Percentiles rank a stretch among this genome's conserved stretches.
These are phyloP conservation scores for Actinomortierella wolfii DNA, from an alignment of 371 early-diverging fungal species.

Conservation along the genomic window DNA sequence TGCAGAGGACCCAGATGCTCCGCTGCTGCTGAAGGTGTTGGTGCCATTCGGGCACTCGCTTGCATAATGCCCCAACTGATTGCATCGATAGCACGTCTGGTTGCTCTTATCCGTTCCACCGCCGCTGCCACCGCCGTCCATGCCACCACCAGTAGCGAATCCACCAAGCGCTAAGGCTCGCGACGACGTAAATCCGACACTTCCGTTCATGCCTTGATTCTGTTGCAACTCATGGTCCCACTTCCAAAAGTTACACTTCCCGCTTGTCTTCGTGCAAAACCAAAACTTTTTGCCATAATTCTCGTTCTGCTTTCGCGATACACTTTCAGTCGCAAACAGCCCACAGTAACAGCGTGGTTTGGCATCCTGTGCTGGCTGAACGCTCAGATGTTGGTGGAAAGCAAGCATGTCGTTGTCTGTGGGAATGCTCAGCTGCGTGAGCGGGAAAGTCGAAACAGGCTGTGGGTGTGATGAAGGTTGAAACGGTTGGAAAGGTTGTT, in stretches of 20 bases:
- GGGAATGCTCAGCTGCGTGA: neutral
- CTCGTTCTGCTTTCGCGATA: conserved; percentile 49
- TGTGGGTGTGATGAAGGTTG: neutral
- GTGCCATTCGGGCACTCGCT: conserved; percentile 27
- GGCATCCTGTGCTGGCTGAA: conserved; percentile 7
- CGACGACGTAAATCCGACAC: neutral
- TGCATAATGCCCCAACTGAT: conserved; percentile 24
- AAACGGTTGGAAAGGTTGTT: neutral
- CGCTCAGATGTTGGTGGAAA: conserved; percentile 15
- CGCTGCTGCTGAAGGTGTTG: too few species aligned
- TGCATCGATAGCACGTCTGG: conserved; percentile 20
- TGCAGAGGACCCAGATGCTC: too few species aligned
- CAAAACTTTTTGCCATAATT: conserved; percentile 55
- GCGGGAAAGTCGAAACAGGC: neutral
- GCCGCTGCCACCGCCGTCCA: conserved; percentile 3
- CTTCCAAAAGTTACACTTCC: conserved; percentile 59
- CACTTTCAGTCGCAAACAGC: conserved; percentile 42
- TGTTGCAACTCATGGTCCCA: conserved; percentile 55
- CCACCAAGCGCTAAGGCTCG: neutral
- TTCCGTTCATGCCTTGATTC: neutral
- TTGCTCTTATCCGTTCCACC: conserved; percentile 8
- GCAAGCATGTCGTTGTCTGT: conserved; percentile 12
- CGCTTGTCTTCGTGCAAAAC: conserved; percentile 50
- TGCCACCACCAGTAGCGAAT: neutral
- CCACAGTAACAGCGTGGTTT: conserved; percentile 62